Conservation (phyloP, 1,139 yeast species). For the Taiozyma sp. region DNA sequence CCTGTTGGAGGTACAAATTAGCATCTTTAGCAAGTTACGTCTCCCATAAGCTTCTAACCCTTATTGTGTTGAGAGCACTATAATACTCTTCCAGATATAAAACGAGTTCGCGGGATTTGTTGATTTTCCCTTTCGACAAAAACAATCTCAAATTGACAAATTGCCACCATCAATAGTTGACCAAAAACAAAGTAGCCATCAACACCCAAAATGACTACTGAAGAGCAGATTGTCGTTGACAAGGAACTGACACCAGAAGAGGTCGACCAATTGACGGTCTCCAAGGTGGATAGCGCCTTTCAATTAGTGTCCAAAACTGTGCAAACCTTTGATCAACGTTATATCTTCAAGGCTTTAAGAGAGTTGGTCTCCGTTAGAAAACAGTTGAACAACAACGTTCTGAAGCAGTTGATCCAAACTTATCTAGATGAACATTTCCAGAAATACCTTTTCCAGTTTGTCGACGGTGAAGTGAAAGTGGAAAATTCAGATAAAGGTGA, state of each 20-base stretch:
- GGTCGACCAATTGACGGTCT: conserved; percentile 24
- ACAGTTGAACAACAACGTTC: conserved; percentile 47
- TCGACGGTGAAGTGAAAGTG: conserved; percentile 31
- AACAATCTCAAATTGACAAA: not conserved
- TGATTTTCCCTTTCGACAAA: not conserved
- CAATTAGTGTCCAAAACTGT: conserved; percentile 56
- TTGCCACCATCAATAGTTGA: not conserved
- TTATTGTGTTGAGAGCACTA: too few relatives aligned
- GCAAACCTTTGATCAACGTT: conserved; percentile 77
- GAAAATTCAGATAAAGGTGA: conserved; percentile 29
- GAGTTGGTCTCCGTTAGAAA: conserved; percentile 77
- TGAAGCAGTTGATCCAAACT: conserved; percentile 49
- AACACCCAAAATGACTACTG: conserved; percentile 17
- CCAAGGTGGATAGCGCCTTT: conserved; percentile 26
- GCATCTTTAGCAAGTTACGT: too few relatives aligned
- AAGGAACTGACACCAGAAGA: conserved; percentile 25
- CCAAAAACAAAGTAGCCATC: not conserved
- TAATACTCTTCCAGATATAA: too few relatives aligned
- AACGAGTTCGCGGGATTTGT: not conserved
- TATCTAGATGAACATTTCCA: conserved; percentile 48
- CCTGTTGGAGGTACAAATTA: too few relatives aligned
- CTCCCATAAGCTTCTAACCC: too few relatives aligned
- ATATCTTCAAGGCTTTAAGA: conserved; percentile 79
- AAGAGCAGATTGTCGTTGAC: conserved; percentile 20
- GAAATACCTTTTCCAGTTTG: conserved; percentile 38